These are phyloP conservation scores for Candida ovalis DNA, from an alignment of 805 yeast genomes.

Conservation along the genomic window DNA sequence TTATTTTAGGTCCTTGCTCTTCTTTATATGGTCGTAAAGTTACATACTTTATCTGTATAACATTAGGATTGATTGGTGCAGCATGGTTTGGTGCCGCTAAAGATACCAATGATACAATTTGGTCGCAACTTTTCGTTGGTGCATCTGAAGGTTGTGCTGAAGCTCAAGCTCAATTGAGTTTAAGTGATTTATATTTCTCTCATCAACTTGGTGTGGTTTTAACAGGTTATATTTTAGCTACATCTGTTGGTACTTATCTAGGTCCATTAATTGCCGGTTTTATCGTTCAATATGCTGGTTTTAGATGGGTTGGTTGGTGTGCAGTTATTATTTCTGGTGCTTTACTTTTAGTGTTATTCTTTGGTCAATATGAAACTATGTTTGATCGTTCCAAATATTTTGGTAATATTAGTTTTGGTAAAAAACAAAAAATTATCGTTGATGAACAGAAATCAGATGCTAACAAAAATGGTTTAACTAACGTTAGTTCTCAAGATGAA, in stretches of 20 bases:
- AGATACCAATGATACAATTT: conserved; percentile 56
- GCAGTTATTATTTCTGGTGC: conserved; percentile 64
- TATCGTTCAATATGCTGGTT: conserved; percentile 54
- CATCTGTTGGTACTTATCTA: conserved; percentile 72
- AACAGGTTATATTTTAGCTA: conserved; percentile 70
- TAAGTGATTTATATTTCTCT: conserved; percentile 70
- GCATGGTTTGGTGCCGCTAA: conserved; percentile 65
- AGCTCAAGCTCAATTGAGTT: conserved; percentile 64
- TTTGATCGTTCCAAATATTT: conserved; percentile 51
- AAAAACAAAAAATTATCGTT: not conserved
- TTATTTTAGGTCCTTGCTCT: conserved; percentile 64
- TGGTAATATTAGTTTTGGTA: conserved; percentile 30
- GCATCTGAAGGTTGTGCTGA: conserved; percentile 75
- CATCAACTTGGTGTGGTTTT: conserved; percentile 73
- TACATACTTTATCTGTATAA: conserved; percentile 57
- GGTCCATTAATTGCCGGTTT: conserved; percentile 82
- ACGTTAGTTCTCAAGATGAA: not conserved
- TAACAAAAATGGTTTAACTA: conserved; percentile 1
- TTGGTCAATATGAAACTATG: conserved; percentile 68
- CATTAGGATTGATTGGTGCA: conserved; percentile 60
- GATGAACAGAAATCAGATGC: conserved; percentile 7
- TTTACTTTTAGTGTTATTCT: conserved; percentile 47
- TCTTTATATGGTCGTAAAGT: conserved; percentile 66
- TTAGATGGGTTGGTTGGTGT: conserved; percentile 76
- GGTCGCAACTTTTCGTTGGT: conserved; percentile 82